Base-by-base conservation (phyloP, 2,329 filamentous ascomycete species). In the Dichotomopilus funicola region DNA sequence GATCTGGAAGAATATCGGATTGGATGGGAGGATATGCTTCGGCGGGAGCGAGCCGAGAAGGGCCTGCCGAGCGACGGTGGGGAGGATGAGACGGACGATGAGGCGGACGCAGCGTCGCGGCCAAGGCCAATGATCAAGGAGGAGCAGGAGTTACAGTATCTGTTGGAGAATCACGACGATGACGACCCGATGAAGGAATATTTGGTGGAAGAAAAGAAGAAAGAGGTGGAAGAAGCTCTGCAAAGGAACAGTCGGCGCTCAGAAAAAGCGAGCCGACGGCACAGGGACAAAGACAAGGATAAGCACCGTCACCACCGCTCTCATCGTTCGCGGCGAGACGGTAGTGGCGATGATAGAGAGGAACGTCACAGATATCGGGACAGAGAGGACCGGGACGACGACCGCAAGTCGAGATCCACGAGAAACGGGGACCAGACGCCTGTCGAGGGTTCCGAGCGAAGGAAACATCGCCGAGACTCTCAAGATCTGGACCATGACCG, bases 151-250 rank as follows among this genome's bases (percentile, higher is more conserved):
- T 72, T 97, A 49, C 82, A 83, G 50, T 79, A 83, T 45, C 70
- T 97, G 54, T 83, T 95, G 51, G 75, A 81, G 53, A 85, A 92
- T 12, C 87, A 95, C 61, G 94, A 97, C 62, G 91, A 96, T 31
- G 92, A 97, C 59, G 94, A 99, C 69, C 94, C 94, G 0, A 99
- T 99, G 94, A 96, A 96, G 72, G 84, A 83, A 40, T 96, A 89
- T 65, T 69, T 97, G 61, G 84, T 96, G 51, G 82, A 92, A 61
- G 88, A 95, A 72, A 96, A 97, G 79, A 91, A 88, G 71, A 89
- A 90, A 68, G 89, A 96, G 68, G 81, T 96, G 10, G 83, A 87
- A 53, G 80, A 81, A 56, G 91, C 89, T 3, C 71, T 88, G 63
- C 76, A 77, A 60, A 79, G 72, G 63, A 68, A 78, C 51, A 76